Percentiles rank a stretch among this genome's conserved stretches.
Evolutionary conservation across 345 rosid species (phyloP).

Genomic region (Barbarea vulgaris): DNA sequence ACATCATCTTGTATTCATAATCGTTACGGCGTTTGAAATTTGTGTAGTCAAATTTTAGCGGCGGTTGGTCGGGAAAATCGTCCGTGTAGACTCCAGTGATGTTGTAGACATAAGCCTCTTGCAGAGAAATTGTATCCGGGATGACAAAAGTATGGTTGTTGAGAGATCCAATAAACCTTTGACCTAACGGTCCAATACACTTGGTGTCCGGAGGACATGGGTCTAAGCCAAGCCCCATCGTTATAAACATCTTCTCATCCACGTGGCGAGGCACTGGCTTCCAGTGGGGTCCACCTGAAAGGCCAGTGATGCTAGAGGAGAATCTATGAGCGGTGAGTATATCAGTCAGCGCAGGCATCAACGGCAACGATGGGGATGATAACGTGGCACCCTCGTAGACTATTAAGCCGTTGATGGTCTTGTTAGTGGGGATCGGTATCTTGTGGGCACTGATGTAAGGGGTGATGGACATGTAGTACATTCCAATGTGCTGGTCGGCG

Average conservation of each 20-base stretch:
- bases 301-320: slow-evolving; percentile 46
- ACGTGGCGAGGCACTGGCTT: slow-evolving; percentile 59
- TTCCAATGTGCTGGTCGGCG: too few species aligned
- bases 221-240: slow-evolving; percentile 51
- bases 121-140: slow-evolving; percentile 49
- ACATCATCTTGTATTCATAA: slow-evolving; percentile 30
- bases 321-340: slow-evolving; percentile 65
- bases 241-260: slow-evolving; percentile 69
- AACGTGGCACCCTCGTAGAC: too few species aligned
- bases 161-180: too few species aligned
- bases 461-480: too few species aligned
- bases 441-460: too few species aligned
- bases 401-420: too few species aligned
- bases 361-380: too few species aligned
- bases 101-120: slow-evolving; percentile 59
- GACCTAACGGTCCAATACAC: too few species aligned
- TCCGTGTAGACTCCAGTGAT: too few species aligned
- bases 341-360: slow-evolving; percentile 52
- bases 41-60: slow-evolving; percentile 57
- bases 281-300: slow-evolving; percentile 60
- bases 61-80: slow-evolving; percentile 66
- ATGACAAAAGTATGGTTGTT: slow-evolving; percentile 60
- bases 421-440: too few species aligned
- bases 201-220: too few species aligned
- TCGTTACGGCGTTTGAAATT: slow-evolving; percentile 27